A percentile compares a stretch with the other conserved stretches of the same genome.
Evolutionary conservation across 75 land plant genomes (phyloP).

Genomic region (Pinus taeda): DNA sequence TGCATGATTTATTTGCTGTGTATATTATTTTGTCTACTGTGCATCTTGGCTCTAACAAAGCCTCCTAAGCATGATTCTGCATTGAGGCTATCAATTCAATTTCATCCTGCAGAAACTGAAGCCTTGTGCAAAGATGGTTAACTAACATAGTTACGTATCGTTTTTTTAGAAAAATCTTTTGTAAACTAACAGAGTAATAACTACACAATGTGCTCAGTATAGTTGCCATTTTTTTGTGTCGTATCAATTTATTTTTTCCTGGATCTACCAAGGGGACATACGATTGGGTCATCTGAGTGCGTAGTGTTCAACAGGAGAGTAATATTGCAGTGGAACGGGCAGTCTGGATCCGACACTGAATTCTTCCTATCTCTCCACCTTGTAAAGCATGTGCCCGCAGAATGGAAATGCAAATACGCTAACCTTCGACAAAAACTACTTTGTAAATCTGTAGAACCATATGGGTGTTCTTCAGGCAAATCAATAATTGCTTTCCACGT

Average conservation of each 20-base stretch:
- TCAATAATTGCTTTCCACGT: conserved; percentile 32
- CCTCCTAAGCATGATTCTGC: conserved; percentile 52
- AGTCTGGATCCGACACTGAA: neutral
- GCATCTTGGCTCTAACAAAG: too few species aligned
- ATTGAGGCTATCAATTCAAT: conserved; percentile 39
- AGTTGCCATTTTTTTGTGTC: too few species aligned
- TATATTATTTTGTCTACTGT: too few species aligned
- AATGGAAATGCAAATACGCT: neutral
- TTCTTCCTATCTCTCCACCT: neutral
- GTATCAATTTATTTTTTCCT: too few species aligned
- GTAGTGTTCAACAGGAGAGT: neutral
- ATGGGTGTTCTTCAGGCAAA: neutral
- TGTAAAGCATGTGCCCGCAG: neutral
- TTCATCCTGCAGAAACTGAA: conserved; percentile 29
- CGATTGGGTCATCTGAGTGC: neutral
- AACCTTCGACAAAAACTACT: neutral
- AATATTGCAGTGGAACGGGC: neutral
- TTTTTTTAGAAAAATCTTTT: too few species aligned
- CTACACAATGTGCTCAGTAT: too few species aligned
- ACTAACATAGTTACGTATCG: too few species aligned
- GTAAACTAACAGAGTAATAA: too few species aligned
- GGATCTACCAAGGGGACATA: neutral
- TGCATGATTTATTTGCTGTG: too few species aligned
- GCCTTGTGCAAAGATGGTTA: conserved; percentile 37
- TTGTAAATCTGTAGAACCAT: neutral